Conservation (phyloP, 2,329 filamentous ascomycete species). For the Pseudonectria buxi region DNA sequence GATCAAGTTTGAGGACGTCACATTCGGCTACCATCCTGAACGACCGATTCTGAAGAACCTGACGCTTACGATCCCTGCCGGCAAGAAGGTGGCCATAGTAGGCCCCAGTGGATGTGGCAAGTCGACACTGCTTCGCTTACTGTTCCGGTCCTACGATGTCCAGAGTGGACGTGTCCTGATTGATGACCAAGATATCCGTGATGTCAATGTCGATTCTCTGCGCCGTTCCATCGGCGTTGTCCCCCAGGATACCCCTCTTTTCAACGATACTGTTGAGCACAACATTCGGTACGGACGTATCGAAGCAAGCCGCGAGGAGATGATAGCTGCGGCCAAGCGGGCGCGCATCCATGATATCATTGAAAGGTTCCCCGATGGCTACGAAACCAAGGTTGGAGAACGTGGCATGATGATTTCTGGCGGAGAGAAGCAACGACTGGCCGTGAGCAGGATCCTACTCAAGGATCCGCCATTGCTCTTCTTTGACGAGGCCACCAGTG, state of each 20-base stretch:
- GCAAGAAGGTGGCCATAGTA: conserved; percentile 92
- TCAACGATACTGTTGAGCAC: conserved; percentile 93
- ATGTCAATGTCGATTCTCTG: conserved; percentile 75
- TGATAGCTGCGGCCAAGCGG: conserved; percentile 70
- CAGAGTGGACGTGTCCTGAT: conserved; percentile 80
- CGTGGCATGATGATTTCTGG: conserved; percentile 95
- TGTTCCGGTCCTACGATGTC: conserved; percentile 93
- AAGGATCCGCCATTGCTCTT: conserved; percentile 88
- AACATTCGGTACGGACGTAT: conserved; percentile 92
- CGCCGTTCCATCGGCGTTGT: conserved; percentile 87
- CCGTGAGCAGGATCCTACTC: conserved; percentile 73
- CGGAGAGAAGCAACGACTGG: conserved; percentile 87
- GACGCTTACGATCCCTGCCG: conserved; percentile 82
- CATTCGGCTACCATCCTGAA: conserved; percentile 84
- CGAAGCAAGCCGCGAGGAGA: conserved; percentile 63
- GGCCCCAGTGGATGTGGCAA: conserved; percentile 95
- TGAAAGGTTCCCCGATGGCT: conserved; percentile 74
- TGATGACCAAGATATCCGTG: conserved; percentile 85
- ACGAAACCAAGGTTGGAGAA: conserved; percentile 86
- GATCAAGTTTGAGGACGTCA: conserved; percentile 91
- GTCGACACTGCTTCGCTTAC: conserved; percentile 79
- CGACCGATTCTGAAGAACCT: conserved; percentile 82
- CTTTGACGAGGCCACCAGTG: conserved; percentile 92
- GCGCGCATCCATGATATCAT: conserved; percentile 84
- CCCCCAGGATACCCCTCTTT: conserved; percentile 92